Percentiles rank a stretch among this genome's conserved stretches.
These are phyloP conservation scores for Globisporangium abappressorium DNA, from an alignment of 352 stramenopile genomes.

Conservation along the genomic window DNA sequence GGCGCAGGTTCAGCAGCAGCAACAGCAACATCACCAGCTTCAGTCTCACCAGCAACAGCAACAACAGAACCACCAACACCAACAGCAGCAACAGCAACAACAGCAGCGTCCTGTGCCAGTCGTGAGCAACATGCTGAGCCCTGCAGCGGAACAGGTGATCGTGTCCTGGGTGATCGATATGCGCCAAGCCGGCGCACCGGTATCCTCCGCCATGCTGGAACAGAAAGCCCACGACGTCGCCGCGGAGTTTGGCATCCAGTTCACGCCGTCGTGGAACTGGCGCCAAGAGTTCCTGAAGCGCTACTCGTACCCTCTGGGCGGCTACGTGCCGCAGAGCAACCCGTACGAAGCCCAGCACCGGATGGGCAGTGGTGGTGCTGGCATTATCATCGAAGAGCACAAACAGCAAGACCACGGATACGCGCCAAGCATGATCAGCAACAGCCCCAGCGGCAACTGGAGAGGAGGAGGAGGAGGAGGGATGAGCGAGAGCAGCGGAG, in stretches of 20 bases:
- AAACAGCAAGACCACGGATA: constrained; percentile 15
- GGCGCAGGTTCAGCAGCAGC: neutral
- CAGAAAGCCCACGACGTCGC: constrained; percentile 15
- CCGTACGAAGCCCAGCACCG: constrained; percentile 7
- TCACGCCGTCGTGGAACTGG: constrained; percentile 18
- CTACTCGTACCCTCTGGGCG: constrained; percentile 17
- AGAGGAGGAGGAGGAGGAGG: neutral
- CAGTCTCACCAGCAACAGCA: neutral
- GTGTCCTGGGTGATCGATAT: constrained; percentile 19
- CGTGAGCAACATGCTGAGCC: constrained; percentile 3
- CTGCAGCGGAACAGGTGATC: constrained; percentile 13
- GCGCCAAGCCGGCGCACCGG: constrained; percentile 7
- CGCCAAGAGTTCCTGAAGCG: constrained; percentile 20
- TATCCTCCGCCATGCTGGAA: constrained; percentile 17
- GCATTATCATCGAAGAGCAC: constrained; percentile 7
- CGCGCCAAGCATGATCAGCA: neutral
- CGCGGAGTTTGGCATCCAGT: constrained; percentile 13
- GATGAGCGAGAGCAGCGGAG: constrained; percentile 1
- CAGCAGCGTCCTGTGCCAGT: constrained; percentile 8
- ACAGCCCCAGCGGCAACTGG: neutral
- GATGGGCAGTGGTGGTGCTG: neutral
- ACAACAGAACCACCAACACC: neutral
- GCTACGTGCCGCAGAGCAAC: constrained; percentile 5
- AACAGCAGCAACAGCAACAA: neutral
- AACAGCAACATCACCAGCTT: constrained; percentile 6